Conservation (phyloP, 345 rosid genomes). For the Hibiscus trionum region DNA sequence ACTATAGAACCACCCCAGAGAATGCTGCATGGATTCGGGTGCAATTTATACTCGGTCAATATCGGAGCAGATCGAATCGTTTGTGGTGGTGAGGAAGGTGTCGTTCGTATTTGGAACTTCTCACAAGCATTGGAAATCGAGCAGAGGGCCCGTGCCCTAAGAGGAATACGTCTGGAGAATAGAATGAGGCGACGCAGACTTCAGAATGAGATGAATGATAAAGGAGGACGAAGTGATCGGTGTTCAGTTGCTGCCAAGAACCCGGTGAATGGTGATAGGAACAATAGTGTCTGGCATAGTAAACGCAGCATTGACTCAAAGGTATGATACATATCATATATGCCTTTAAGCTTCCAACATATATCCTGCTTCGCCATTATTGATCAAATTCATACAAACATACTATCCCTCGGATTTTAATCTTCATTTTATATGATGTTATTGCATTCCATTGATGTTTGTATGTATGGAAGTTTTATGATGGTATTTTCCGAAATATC, state of each 20-base stretch:
- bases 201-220: constrained; percentile 57
- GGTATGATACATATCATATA: background rate
- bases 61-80: constrained; percentile 83
- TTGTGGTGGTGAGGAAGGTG: constrained; percentile 86
- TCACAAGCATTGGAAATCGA: constrained; percentile 73
- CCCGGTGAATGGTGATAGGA: constrained; percentile 40
- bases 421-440: too few species aligned
- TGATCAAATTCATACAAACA: background rate
- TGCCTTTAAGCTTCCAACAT: background rate
- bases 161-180: constrained; percentile 66
- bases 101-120: constrained; percentile 83
- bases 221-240: constrained; percentile 39
- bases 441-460: too few species aligned
- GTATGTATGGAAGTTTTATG: too few species aligned
- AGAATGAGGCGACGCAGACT: constrained; percentile 68
- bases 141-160: constrained; percentile 46
- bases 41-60: constrained; percentile 63
- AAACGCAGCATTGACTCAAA: constrained; percentile 63
- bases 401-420: background rate
- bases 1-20: constrained; percentile 79
- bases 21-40: constrained; percentile 77
- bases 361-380: background rate
- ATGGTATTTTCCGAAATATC: too few species aligned
- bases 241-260: constrained; percentile 73
- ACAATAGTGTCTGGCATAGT: constrained; percentile 42